Conservation (phyloP, 2,329 filamentous ascomycete species). For the Aspergillus intermedius region DNA sequence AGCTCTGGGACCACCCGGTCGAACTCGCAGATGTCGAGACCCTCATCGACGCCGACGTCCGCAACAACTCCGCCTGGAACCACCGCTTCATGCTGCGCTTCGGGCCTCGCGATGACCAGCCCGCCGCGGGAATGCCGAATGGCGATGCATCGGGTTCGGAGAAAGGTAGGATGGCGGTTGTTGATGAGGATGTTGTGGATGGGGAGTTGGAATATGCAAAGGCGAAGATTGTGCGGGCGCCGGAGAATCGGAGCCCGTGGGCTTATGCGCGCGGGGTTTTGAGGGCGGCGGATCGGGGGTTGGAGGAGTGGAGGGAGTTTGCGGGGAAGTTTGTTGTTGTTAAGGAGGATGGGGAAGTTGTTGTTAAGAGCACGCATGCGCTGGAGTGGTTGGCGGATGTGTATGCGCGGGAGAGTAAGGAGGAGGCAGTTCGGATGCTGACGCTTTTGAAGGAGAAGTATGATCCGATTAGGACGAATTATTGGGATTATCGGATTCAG, state of each 20-base stretch:
- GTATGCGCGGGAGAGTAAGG: conserved; percentile 37
- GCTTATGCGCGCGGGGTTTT: conserved; percentile 79
- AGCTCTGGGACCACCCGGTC: conserved; percentile 48
- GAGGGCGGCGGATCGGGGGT: conserved; percentile 53
- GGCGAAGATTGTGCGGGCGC: conserved; percentile 67
- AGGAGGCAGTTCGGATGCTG: conserved; percentile 63
- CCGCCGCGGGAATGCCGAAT: conserved; percentile 32
- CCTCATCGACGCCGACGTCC: conserved; percentile 71
- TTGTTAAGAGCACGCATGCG: conserved; percentile 56
- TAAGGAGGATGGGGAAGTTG: conserved; percentile 30
- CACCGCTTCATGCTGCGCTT: conserved; percentile 95
- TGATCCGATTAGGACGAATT: conserved; percentile 84
- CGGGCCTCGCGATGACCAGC: conserved; percentile 47
- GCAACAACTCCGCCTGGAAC: conserved; percentile 97
- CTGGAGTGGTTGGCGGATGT: conserved; percentile 45
- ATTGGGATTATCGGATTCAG: conserved; percentile 74
- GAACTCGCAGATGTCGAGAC: conserved; percentile 66
- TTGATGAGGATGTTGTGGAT: conserved; percentile 60
- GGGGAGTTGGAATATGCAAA: conserved; percentile 70
- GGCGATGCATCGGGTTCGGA: conserved; percentile 12
- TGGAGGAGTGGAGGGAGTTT: conserved; percentile 48
- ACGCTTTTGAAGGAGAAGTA: conserved; percentile 73
- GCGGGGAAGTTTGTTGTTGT: conserved; percentile 49
- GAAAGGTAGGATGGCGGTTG: conserved; percentile 32
- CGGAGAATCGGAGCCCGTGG: conserved; percentile 93